Percentiles rank a stretch among this genome's conserved stretches.
Evolutionary conservation across 2,329 filamentous ascomycete genomes (phyloP).

Genomic region (Fusarium tricinctum): DNA sequence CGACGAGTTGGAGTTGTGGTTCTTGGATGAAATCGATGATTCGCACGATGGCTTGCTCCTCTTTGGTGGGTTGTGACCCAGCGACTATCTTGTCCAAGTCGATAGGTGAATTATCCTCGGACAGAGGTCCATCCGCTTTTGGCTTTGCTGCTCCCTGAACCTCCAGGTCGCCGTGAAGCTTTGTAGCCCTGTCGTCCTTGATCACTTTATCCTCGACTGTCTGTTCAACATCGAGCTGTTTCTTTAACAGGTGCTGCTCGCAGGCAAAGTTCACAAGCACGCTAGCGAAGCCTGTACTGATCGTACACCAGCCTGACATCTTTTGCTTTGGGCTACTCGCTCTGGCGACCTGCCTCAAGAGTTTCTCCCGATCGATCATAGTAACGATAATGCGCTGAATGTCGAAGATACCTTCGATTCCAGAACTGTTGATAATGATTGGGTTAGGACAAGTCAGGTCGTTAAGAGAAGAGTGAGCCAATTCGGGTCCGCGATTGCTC

Average conservation of each 20-base stretch:
- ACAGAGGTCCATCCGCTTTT: neutral
- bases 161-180: neutral
- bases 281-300: slow-evolving; percentile 13
- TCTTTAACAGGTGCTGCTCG: slow-evolving; percentile 3
- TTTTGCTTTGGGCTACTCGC: slow-evolving; percentile 9
- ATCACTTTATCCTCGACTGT: slow-evolving; percentile 6
- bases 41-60: slow-evolving; percentile 3
- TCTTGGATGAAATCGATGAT: slow-evolving; percentile 13
- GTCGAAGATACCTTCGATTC: slow-evolving; percentile 13
- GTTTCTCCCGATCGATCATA: slow-evolving; percentile 10
- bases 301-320: slow-evolving; percentile 11
- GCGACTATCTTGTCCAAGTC: neutral
- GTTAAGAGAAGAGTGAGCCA: neutral
- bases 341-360: neutral
- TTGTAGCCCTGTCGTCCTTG: neutral
- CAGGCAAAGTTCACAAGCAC: slow-evolving; percentile 13
- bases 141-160: neutral
- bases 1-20: slow-evolving; percentile 6
- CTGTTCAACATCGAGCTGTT: slow-evolving; percentile 11
- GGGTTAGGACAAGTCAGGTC: slow-evolving; percentile 6
- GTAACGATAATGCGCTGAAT: slow-evolving; percentile 11
- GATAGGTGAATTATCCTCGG: neutral
- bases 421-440: slow-evolving; percentile 10
- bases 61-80: slow-evolving; percentile 1
- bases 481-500: neutral